Base-by-base conservation (phyloP, 192 early-diverging fungal genomes). In the Diversispora epigaea region DNA sequence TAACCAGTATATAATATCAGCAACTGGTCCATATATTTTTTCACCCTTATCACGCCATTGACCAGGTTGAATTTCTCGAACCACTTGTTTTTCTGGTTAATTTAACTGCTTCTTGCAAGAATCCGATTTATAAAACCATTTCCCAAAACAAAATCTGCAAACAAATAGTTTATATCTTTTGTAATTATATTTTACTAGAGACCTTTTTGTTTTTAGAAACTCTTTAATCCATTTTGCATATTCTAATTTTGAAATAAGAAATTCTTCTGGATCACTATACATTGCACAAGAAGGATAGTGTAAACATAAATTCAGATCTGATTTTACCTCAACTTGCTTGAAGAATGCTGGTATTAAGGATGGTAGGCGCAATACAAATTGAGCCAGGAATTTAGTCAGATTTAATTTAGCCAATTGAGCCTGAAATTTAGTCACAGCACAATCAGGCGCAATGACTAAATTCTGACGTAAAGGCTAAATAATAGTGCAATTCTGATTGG, bases 81-180 rank as follows among this genome's bases (percentile, higher is more conserved):
- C 45, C 41, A 17, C 14, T 45, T 66, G n/a, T 17, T 46, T 12
- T 10, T n/a, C 4, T 4, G 22, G 19, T 21, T 21, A 21, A 11
- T 32, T 21, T 1, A 7, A n/a, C 17, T 61, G 17, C 3, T 61
- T 61, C 58, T 5, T 4, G 9, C 44, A 46, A 66, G 45, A 66
- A 66, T 17, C 64, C 45, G 4, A 0, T 4, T 11, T 4, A 66
- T 2, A 14, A 45, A 45, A 66, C 44, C 64, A 66, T 19, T 66
- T 43, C 5, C 14, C 8, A 66, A 66, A 66, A 17, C 64, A 66
- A 46, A 15, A 9, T 45, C 0, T 0, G 47, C n/a, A 67, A 17
- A 67, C 44, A 67, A 67, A 67, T 67, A 44, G 65, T 17, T 67
- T 67, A 49, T 67, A n/a, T 19, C 47, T 22, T 19, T 25, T 46